Evolutionary conservation across 768 basidiomycete species (phyloP).

Genomic region (Pleurotus platypus): DNA sequence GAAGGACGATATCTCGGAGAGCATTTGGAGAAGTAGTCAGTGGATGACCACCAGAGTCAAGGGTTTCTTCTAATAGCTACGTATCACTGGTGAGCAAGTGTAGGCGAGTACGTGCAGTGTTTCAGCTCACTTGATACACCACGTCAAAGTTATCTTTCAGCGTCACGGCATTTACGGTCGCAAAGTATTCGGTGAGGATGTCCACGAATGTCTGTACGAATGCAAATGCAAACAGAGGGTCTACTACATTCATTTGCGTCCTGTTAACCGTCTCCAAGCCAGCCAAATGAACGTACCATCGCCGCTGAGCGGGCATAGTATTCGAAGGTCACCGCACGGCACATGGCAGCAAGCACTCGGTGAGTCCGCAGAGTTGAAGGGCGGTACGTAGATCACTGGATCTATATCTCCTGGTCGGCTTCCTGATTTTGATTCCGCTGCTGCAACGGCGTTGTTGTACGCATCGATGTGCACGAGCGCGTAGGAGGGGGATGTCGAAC

Average conservation of each 20-base stretch:
- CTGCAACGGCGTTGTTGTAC: slow-evolving; percentile 67
- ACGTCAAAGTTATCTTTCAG: slow-evolving; percentile 93
- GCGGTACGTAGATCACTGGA: slow-evolving; percentile 67
- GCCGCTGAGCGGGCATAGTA: slow-evolving; percentile 79
- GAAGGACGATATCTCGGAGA: slow-evolving; percentile 89
- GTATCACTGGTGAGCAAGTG: slow-evolving; percentile 7
- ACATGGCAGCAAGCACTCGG: slow-evolving; percentile 86
- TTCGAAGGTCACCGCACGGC: slow-evolving; percentile 66
- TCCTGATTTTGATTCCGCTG: slow-evolving; percentile 25
- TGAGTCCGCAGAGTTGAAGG: slow-evolving; percentile 37
- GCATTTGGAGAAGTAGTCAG: slow-evolving; percentile 88
- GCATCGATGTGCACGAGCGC: slow-evolving; percentile 86
- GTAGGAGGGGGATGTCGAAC: slow-evolving; percentile 70
- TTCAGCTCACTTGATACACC: slow-evolving; percentile 76
- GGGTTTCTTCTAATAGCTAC: slow-evolving; percentile 91
- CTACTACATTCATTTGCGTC: slow-evolving; percentile 45
- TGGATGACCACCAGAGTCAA: slow-evolving; percentile 90
- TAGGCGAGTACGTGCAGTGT: neutral
- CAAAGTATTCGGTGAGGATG: slow-evolving; percentile 84
- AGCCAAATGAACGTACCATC: slow-evolving; percentile 58
- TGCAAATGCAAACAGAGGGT: slow-evolving; percentile 86
- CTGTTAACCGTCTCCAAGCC: slow-evolving; percentile 1
- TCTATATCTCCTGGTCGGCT: slow-evolving; percentile 55
- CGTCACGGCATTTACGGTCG: slow-evolving; percentile 72
- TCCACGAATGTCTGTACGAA: slow-evolving; percentile 85